Base-by-base conservation (phyloP, 495 filamentous ascomycete genomes). In the Pyrenula aspistea region DNA sequence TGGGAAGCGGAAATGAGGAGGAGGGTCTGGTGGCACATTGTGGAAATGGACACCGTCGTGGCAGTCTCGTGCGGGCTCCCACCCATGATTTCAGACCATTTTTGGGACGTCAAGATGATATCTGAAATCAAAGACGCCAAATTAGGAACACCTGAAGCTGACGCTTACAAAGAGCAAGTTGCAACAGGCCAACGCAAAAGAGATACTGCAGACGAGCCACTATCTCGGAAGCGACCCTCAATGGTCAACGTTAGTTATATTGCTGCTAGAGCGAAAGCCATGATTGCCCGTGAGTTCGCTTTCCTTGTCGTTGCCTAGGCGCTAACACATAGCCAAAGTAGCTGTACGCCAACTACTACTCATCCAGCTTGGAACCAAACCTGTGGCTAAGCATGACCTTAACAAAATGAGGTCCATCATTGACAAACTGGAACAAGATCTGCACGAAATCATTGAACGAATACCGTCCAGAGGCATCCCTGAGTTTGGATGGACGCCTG, bases 1-100 rank as follows among this genome's bases (percentile, higher is more conserved):
- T 79, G 81, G 55, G 83, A 87, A 60, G 78, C 83, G 15, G 85
- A 89, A 61, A 83, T 85, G 65, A 75, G 85, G 19, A 75, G 85
- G 54, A 74, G 85, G 0, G 66, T 87, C 36, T 89, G 85, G 85
- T 89, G 83, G 84, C 81, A 84, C 58, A 85, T 88, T 31, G 70
- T 86, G 60, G 75, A 85, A 56, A 78, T 86, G 60, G 86, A 89
- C 55, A 72, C 71, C 2, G 69, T 77, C 20, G 71, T 77, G 8
- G 68, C 73, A 1, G 75, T 77, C 72, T 75, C 73, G 0, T 74
- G 72, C 36, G 73, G 73, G 0, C 62, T 77, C 4, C 73, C 73
- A 48, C 73, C 72, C 20, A 52, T 75, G 36, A 66, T 77, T 10
- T 67, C 64, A 31, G 73, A 75, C 21, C 71, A 71, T 31, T 77